phyloP scores from a whole-genome alignment of 2,329 filamentous ascomycete species.

The Phaeophleospora eucalypticola region DNA sequence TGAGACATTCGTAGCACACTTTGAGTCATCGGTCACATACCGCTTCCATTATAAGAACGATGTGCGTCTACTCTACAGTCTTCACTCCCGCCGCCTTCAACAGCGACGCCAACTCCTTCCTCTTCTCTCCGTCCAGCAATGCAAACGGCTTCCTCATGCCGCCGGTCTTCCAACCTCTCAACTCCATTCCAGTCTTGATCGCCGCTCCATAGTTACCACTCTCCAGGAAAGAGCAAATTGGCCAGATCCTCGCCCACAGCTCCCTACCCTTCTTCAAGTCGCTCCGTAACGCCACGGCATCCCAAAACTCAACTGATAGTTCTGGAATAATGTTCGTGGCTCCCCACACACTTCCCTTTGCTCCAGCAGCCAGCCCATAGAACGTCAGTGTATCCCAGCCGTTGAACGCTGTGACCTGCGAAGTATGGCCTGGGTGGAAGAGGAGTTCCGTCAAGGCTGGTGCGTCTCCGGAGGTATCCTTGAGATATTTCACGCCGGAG shows the following conservation, averaged over 20 bases:
- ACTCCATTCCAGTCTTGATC: conserved; percentile 50
- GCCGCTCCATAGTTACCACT: conserved; percentile 46
- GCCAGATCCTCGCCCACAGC: conserved; percentile 49
- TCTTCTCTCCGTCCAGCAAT: conserved; percentile 34
- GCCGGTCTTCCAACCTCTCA: conserved; percentile 45
- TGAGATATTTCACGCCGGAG: too few relatives aligned
- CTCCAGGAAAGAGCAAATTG: conserved; percentile 50
- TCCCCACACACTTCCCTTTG: too few relatives aligned
- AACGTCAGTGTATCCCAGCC: too few relatives aligned
- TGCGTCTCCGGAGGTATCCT: too few relatives aligned
- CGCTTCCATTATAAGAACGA: too few relatives aligned
- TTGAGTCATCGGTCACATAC: too few relatives aligned
- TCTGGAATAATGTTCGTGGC: too few relatives aligned
- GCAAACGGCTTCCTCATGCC: conserved; percentile 49
- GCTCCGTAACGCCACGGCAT: conserved; percentile 42
- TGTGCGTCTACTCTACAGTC: neutral
- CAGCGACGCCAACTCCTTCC: conserved; percentile 35
- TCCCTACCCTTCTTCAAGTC: conserved; percentile 44
- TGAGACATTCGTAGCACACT: too few relatives aligned
- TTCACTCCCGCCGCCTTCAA: conserved; percentile 1
- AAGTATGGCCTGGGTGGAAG: too few relatives aligned
- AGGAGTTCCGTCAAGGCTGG: too few relatives aligned
- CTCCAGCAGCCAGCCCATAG: too few relatives aligned
- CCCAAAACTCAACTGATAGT: conserved; percentile 46
- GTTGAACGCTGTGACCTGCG: too few relatives aligned